Evolutionary conservation across 306 rosid species (phyloP).

Genomic region (Prosopis cineraria): DNA sequence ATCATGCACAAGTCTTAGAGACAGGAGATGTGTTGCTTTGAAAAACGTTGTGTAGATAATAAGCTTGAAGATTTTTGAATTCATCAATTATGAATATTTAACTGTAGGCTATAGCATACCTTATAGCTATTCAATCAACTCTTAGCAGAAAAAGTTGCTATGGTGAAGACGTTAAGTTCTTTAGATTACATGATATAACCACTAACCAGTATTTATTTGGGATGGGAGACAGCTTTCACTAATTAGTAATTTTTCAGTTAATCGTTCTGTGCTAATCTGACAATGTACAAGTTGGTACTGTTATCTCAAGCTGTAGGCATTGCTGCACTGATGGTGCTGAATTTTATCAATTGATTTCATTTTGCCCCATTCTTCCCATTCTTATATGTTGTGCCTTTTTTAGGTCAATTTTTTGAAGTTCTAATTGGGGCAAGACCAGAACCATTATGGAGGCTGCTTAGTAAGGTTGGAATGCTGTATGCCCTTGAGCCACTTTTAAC

Average conservation of each 20-base stretch:
- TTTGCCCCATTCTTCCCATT: constrained; percentile 10
- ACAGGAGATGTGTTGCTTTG: neutral
- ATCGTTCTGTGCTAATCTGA: constrained; percentile 1
- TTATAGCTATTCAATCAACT: neutral
- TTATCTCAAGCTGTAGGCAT: neutral
- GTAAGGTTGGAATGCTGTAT: constrained; percentile 77
- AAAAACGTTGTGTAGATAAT: neutral
- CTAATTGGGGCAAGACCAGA: constrained; percentile 82
- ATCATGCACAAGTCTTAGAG: neutral
- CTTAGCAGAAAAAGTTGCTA: neutral
- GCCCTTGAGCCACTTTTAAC: constrained; percentile 93
- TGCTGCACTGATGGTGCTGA: neutral
- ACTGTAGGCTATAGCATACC: neutral
- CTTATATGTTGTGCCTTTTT: constrained; percentile 24
- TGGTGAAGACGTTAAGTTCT: neutral
- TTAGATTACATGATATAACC: neutral
- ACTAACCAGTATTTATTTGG: constrained; percentile 2
- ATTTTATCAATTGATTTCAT: constrained; percentile 9
- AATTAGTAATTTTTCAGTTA: neutral
- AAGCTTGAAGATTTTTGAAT: neutral
- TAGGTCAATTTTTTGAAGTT: constrained; percentile 87
- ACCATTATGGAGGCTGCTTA: constrained; percentile 81
- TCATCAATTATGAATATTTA: constrained; percentile 9
- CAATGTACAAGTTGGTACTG: neutral
- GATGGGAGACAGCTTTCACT: neutral